Evolutionary conservation across 1,139 yeast species (phyloP), one percentile per base, ranked within the genome.

Genomic region (Geotrichum klebahnii): DNA sequence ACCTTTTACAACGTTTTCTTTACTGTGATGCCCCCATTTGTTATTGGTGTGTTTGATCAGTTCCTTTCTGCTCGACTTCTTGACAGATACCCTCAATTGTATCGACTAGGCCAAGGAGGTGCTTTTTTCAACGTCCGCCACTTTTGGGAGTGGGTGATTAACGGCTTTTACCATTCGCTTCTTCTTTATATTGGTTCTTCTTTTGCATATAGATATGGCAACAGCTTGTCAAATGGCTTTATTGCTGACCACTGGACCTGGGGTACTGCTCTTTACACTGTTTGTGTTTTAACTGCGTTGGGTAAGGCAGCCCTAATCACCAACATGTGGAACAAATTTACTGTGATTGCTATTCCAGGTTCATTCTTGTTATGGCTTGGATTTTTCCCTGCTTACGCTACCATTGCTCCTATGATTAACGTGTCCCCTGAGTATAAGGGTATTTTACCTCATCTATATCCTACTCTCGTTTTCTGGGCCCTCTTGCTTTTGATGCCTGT

Each of bases 81-180:
- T 45, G 95, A 88, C 59, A 78, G 94, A 52, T 94, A 94, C 63
- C 98, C 99, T 0, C 96, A 87, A 64, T 72, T 94, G 46, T 94
- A 94, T 68, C 86, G 83, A 61, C 73, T 92, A 44, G 98, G 99
- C 3, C 97, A 92, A 67, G 75, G 79, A 56, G 85, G 95, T 32
- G 82, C 79, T 53, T 92, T 92, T 63, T 87, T 94, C 73, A 92
- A 92, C 59, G 96, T 89, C 5, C 75, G 81, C 5, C 90, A 89
- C 43, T 94, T 94, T 67, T 92, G 97, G 97, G 88, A 96, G 24
- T 94, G 98, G 98, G 85, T 92, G 48, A 71, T 81, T 46, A 94
- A 94, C 67, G 99, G 98, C 0, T 92, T 94, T 63, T 94, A 79
- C 68, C 99, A 94, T 65, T 88, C 97, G 8, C 87, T 89, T 1